phyloP scores from a whole-genome alignment of 139 green algal species.

The Nannochloris sp. region DNA sequence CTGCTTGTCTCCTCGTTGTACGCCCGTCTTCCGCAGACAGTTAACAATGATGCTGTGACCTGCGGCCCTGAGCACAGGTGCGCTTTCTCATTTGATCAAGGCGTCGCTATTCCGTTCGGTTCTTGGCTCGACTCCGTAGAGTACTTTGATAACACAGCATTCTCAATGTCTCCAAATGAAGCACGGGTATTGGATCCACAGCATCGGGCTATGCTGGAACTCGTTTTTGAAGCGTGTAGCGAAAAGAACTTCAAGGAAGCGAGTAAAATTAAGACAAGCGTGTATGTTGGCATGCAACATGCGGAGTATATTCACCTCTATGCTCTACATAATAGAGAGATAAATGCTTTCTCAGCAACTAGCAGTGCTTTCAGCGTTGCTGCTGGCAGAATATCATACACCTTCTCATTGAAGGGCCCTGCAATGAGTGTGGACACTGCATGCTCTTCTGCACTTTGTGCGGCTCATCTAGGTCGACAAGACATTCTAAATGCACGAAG shows the following conservation, averaged over 20 bases:
- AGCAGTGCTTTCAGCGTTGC: conserved; percentile 52
- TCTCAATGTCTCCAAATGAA: conserved; percentile 31
- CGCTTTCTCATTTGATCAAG: not conserved
- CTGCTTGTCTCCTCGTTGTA: not conserved
- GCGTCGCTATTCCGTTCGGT: conserved; percentile 5
- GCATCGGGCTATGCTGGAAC: conserved; percentile 57
- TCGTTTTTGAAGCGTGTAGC: not conserved
- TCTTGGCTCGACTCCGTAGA: conserved; percentile 34
- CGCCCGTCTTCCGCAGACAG: not conserved
- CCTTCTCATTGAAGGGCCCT: conserved; percentile 51
- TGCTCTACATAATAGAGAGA: conserved; percentile 4
- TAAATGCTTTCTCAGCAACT: conserved; percentile 24
- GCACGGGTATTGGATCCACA: conserved; percentile 50
- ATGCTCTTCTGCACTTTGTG: conserved; percentile 64
- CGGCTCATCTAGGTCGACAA: conserved; percentile 19
- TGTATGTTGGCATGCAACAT: conserved; percentile 8
- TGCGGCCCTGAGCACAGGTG: conserved; percentile 35
- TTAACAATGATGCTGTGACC: conserved; percentile 15
- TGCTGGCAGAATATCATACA: conserved; percentile 71
- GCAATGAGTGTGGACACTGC: conserved; percentile 74
- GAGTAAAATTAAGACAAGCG: conserved; percentile 2
- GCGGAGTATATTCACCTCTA: conserved; percentile 15
- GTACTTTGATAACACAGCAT: conserved; percentile 35
- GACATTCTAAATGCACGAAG: not conserved
- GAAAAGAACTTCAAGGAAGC: too few relatives aligned